These are phyloP conservation scores for Plasmodium relictum DNA, from an alignment of 169 alveolate species.

Conservation along the genomic window DNA sequence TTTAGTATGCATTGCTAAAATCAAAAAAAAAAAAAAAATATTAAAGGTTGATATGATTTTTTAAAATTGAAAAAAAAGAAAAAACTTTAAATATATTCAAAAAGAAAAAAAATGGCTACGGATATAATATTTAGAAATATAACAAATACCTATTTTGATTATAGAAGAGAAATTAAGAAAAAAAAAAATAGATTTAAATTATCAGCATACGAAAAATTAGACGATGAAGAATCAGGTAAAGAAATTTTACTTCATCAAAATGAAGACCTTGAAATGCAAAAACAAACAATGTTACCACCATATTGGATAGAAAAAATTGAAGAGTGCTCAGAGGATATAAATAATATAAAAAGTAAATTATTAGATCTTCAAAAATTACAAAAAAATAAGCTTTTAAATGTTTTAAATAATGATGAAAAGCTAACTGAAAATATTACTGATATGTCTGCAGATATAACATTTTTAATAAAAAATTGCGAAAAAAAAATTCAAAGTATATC, in stretches of 20 bases:
- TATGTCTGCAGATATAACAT: conserved; percentile 49
- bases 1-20: too few species aligned
- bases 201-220: conserved; percentile 66
- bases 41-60: too few species aligned
- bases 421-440: conserved; percentile 68
- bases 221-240: conserved; percentile 61
- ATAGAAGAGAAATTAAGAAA: conserved; percentile 58
- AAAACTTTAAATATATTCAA: too few species aligned
- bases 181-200: conserved; percentile 60
- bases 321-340: conserved; percentile 81
- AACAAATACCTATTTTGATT: conserved; percentile 68
- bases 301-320: conserved; percentile 78
- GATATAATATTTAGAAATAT: conserved; percentile 66
- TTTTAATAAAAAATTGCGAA: conserved; percentile 53
- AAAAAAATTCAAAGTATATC: conserved; percentile 55
- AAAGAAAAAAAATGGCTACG: background rate
- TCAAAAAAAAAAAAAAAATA: too few species aligned
- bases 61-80: background rate
- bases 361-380: conserved; percentile 78
- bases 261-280: conserved; percentile 78
- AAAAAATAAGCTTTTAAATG: conserved; percentile 77
- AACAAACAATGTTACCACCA: conserved; percentile 78
- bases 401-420: conserved; percentile 71
- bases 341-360: conserved; percentile 69
- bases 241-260: conserved; percentile 18